phyloP scores from a whole-genome alignment of 2,329 filamentous ascomycete genomes.

The Graphium sp. region DNA sequence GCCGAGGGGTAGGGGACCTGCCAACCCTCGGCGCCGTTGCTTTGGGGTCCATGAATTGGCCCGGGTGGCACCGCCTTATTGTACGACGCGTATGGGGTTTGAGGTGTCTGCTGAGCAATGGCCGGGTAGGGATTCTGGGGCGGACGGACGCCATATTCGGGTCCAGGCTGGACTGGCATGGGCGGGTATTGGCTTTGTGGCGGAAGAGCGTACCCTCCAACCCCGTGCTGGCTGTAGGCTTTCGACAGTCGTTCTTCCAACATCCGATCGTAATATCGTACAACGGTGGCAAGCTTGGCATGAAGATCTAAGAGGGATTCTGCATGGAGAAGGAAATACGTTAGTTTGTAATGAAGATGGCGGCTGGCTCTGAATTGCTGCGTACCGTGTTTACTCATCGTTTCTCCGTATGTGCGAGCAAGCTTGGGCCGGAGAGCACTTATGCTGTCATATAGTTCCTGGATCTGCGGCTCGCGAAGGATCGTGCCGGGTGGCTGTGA shows the following conservation, averaged over 20 bases:
- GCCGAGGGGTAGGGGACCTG: conserved; percentile 8
- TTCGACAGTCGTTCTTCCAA: conserved; percentile 86
- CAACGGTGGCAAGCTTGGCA: conserved; percentile 86
- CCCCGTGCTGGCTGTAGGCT: conserved; percentile 70
- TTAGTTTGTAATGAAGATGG: too few species aligned
- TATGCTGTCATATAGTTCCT: conserved; percentile 95
- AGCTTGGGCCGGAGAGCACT: conserved; percentile 85
- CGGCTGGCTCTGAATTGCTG: conserved; percentile 7
- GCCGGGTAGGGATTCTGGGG: conserved; percentile 1
- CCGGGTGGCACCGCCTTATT: conserved; percentile 14
- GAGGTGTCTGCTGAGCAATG: conserved; percentile 4
- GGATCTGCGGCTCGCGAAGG: conserved; percentile 89
- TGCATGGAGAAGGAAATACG: background rate
- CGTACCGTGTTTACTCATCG: conserved; percentile 97
- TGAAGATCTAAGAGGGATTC: conserved; percentile 84
- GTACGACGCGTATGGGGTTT: conserved; percentile 14
- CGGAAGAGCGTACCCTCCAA: conserved; percentile 44
- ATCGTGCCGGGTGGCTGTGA: conserved; percentile 94
- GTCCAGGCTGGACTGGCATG: conserved; percentile 1
- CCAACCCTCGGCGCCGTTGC: too few species aligned
- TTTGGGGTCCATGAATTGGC: too few species aligned
- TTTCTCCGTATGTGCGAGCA: conserved; percentile 90
- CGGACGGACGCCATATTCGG: conserved; percentile 1
- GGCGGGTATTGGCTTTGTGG: conserved; percentile 2
- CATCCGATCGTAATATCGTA: conserved; percentile 96